These are phyloP conservation scores for Phragmites australis DNA, from an alignment of 176 grass and related monocot species.

Conservation along the genomic window DNA sequence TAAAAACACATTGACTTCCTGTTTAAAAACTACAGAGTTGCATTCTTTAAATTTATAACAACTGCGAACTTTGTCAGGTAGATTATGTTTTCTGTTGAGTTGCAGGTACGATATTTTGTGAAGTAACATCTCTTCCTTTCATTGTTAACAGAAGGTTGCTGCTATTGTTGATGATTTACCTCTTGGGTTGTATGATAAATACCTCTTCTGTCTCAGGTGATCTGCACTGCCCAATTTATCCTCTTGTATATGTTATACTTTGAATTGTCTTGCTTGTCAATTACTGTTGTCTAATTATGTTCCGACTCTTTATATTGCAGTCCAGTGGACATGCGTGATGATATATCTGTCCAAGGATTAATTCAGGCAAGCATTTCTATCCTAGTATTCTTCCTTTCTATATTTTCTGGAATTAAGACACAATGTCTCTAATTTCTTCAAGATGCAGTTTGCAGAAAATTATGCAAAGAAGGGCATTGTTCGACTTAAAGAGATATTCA, in stretches of 20 bases:
- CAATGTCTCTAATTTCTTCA: constrained; percentile 21
- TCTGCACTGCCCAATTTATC: not conserved
- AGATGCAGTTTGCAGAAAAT: constrained; percentile 85
- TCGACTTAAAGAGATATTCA: constrained; percentile 93
- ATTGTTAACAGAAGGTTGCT: constrained; percentile 83
- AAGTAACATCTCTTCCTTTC: constrained; percentile 16
- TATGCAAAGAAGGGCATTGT: constrained; percentile 92
- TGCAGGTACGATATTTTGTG: constrained; percentile 5
- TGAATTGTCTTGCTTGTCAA: constrained; percentile 6
- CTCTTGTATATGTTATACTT: not conserved
- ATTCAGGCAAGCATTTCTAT: constrained; percentile 61
- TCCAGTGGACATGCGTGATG: constrained; percentile 83
- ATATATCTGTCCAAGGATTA: constrained; percentile 86
- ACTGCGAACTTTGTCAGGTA: not conserved
- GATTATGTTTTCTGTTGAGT: constrained; percentile 16
- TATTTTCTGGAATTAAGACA: constrained; percentile 28
- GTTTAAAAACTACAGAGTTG: not conserved
- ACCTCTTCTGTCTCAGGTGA: constrained; percentile 91
- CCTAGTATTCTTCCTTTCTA: not conserved
- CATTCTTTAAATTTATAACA: constrained; percentile 15
- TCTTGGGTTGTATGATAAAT: constrained; percentile 86
- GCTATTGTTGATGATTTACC: constrained; percentile 80
- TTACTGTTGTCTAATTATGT: not conserved
- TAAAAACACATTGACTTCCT: constrained; percentile 1
- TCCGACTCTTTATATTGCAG: constrained; percentile 51